Evolutionary conservation across 805 yeast species (phyloP).

Genomic region (Nakazawaea peltata): DNA sequence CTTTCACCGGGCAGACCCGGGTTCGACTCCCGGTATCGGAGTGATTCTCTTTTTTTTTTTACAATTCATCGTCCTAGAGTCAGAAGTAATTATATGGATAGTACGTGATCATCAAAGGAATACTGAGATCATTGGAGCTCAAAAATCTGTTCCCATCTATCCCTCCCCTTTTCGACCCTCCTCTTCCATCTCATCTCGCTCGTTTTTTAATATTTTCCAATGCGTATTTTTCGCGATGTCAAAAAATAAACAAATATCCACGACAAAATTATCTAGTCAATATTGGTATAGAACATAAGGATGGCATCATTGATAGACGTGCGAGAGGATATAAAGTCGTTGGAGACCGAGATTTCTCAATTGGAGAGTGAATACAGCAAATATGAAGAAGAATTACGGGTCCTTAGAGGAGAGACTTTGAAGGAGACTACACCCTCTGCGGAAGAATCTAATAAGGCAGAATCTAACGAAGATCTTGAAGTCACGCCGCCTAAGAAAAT

Average conservation of each 20-base stretch:
- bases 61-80: too few species aligned
- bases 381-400: slow-evolving; percentile 10
- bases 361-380: slow-evolving; percentile 5
- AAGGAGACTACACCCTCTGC: too few species aligned
- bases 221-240: too few species aligned
- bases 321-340: slow-evolving; percentile 6
- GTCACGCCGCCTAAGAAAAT: slow-evolving; percentile 6
- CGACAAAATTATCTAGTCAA: too few species aligned
- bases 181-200: too few species aligned
- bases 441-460: slow-evolving; percentile 6
- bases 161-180: too few species aligned
- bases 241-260: too few species aligned
- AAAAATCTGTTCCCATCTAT: too few species aligned
- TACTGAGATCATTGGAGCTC: too few species aligned
- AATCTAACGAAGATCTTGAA: not conserved
- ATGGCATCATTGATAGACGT: slow-evolving; percentile 3
- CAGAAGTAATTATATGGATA: too few species aligned
- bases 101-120: too few species aligned
- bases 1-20: slow-evolving; percentile 82
- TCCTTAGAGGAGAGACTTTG: slow-evolving; percentile 12
- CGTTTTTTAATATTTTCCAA: too few species aligned
- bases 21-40: slow-evolving; percentile 87
- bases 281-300: not conserved
- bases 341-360: slow-evolving; percentile 6
- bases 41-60: slow-evolving; percentile 17